Percentiles rank a stretch among this genome's conserved stretches.
Evolutionary conservation across 1,284 basidiomycete species (phyloP).

Genomic region (Fomitopsis betulina): DNA sequence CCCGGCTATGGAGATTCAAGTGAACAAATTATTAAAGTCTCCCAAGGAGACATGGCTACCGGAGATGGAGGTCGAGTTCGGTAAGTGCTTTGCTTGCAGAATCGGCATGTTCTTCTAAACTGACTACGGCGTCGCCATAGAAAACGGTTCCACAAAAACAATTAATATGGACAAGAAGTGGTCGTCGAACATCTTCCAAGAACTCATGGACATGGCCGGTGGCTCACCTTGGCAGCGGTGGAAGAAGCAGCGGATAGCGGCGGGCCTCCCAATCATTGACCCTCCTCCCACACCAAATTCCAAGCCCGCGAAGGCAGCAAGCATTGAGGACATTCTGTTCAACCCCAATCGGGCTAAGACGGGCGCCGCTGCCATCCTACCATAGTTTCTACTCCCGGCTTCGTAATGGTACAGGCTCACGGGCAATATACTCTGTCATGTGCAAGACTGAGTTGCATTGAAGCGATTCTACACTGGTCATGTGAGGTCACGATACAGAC

Average conservation of each 20-base stretch:
- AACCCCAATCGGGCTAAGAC: constrained; percentile 30
- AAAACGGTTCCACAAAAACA: constrained; percentile 43
- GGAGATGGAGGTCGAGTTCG: constrained; percentile 52
- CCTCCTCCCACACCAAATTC: constrained; percentile 22
- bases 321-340: constrained; percentile 22
- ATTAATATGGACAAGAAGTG: constrained; percentile 59
- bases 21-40: constrained; percentile 48
- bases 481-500: background rate
- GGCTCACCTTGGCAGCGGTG: constrained; percentile 54
- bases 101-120: background rate
- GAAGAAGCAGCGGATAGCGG: constrained; percentile 42
- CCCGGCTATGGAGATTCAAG: constrained; percentile 52
- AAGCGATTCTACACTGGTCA: background rate
- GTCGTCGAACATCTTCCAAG: constrained; percentile 60
- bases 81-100: constrained; percentile 38
- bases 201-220: constrained; percentile 64
- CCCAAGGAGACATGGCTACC: constrained; percentile 52
- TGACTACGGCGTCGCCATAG: constrained; percentile 28
- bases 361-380: constrained; percentile 47
- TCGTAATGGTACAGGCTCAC: background rate
- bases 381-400: constrained; percentile 24
- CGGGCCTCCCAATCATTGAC: constrained; percentile 45
- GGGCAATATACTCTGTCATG: background rate
- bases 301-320: constrained; percentile 6
- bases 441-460: background rate